Percentiles rank a stretch among this genome's conserved stretches.
Conservation (phyloP, 768 basidiomycete genomes). For the Pisolithus marmoratus region DNA sequence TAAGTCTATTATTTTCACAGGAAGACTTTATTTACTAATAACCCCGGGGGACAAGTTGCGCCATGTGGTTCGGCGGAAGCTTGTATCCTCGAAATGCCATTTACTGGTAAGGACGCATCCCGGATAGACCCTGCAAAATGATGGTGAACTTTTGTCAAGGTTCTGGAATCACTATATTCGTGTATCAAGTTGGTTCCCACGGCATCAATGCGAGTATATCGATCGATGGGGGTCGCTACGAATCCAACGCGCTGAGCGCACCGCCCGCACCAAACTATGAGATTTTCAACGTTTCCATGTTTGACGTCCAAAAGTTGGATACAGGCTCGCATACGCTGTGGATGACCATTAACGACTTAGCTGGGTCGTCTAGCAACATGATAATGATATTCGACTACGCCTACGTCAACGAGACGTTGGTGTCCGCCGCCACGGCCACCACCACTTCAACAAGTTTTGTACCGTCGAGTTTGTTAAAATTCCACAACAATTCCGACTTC, state of each 20-base stretch:
- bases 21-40: no score
- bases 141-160: conserved; percentile 3
- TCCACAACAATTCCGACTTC: background rate
- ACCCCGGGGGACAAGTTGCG: conserved; percentile 7
- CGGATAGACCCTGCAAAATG: background rate
- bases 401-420: conserved; percentile 15
- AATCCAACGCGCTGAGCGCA: conserved; percentile 13
- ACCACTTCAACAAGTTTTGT: background rate
- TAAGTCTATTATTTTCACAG: background rate
- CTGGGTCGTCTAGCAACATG: conserved; percentile 17
- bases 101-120: conserved; percentile 12
- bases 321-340: conserved; percentile 10
- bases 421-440: background rate
- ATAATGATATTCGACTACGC: conserved; percentile 24
- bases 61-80: conserved; percentile 14
- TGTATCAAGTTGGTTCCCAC: conserved; percentile 18
- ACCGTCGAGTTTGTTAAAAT: conserved; percentile 1
- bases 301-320: conserved; percentile 14
- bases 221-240: conserved; percentile 6
- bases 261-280: conserved; percentile 14
- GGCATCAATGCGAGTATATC: conserved; percentile 19
- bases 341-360: conserved; percentile 15
- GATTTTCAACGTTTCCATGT: conserved; percentile 20
- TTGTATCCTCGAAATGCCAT: conserved; percentile 17
- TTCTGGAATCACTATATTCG: conserved; percentile 19